Conservation (phyloP, 352 stramenopile genomes). For the Pythium rishiriense region DNA sequence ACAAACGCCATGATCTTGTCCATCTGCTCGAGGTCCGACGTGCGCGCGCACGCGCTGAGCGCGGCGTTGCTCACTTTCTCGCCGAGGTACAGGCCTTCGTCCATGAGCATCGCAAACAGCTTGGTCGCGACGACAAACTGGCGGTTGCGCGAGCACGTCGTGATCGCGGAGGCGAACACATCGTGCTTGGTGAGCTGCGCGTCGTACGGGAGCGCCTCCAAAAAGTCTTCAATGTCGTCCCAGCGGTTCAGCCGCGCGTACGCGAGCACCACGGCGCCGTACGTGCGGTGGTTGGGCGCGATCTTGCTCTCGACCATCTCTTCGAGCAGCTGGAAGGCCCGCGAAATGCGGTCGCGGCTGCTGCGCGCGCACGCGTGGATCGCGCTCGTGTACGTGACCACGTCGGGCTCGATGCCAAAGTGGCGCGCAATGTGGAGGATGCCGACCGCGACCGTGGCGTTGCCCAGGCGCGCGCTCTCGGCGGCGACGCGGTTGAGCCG, state of each 20-base stretch:
- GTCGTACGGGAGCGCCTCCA: slow-evolving; percentile 59
- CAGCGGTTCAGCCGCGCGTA: slow-evolving; percentile 68
- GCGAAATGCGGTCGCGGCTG: slow-evolving; percentile 42
- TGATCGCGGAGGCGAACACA: slow-evolving; percentile 74
- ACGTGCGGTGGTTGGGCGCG: slow-evolving; percentile 71
- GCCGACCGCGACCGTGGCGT: slow-evolving; percentile 63
- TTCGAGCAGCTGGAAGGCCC: slow-evolving; percentile 68
- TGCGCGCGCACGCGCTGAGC: slow-evolving; percentile 67
- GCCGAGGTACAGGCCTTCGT: slow-evolving; percentile 64
- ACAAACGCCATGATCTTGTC: slow-evolving; percentile 65
- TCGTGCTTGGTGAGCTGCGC: slow-evolving; percentile 56
- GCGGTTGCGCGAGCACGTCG: slow-evolving; percentile 71
- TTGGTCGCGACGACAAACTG: slow-evolving; percentile 60
- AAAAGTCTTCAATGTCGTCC: slow-evolving; percentile 67
- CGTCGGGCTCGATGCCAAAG: slow-evolving; percentile 61
- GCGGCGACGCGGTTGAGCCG: slow-evolving; percentile 70
- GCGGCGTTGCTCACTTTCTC: slow-evolving; percentile 76
- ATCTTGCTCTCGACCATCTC: slow-evolving; percentile 69
- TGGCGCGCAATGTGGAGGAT: slow-evolving; percentile 72
- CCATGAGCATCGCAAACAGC: slow-evolving; percentile 65
- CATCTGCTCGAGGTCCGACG: slow-evolving; percentile 56
- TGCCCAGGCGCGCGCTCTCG: slow-evolving; percentile 63
- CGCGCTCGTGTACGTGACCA: slow-evolving; percentile 77
- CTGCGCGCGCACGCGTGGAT: slow-evolving; percentile 80
- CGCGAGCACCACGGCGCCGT: slow-evolving; percentile 66